Conservation (phyloP, 805 yeast species). For the Kodamaea kakaduensis region DNA sequence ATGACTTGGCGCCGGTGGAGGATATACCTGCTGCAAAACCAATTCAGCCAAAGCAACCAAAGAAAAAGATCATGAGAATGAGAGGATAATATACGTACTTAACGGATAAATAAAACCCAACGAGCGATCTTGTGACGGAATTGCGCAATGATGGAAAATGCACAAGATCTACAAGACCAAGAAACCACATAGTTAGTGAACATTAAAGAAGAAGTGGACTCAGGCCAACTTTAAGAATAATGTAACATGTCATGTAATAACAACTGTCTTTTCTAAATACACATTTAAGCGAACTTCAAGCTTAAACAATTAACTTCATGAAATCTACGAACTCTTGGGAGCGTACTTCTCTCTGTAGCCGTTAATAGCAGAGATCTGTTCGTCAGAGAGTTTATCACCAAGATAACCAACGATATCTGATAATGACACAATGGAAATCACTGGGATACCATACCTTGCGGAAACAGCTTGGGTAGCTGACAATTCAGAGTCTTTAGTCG, state of each 20-base stretch:
- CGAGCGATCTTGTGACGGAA: too few species aligned
- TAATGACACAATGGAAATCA: slow-evolving; percentile 72
- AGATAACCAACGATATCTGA: slow-evolving; percentile 68
- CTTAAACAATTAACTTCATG: background rate
- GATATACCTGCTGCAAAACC: slow-evolving; percentile 21
- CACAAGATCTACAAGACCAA: too few species aligned
- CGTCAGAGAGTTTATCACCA: slow-evolving; percentile 50
- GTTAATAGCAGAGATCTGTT: slow-evolving; percentile 54
- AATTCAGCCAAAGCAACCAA: slow-evolving; percentile 40
- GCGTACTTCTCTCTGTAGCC: slow-evolving; percentile 53
- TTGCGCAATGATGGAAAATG: too few species aligned
- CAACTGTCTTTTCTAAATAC: too few species aligned
- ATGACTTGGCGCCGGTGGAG: slow-evolving; percentile 49
- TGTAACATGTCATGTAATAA: too few species aligned
- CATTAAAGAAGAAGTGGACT: too few species aligned
- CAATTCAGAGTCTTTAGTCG: slow-evolving; percentile 58
- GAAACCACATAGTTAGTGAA: too few species aligned
- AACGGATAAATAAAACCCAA: too few species aligned
- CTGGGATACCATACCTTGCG: slow-evolving; percentile 73
- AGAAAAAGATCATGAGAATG: slow-evolving; percentile 58
- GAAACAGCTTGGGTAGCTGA: slow-evolving; percentile 84
- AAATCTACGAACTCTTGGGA: slow-evolving; percentile 27
- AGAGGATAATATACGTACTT: too few species aligned
- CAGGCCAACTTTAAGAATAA: too few species aligned
- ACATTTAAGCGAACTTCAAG: too few species aligned